Percentiles rank a stretch among this genome's conserved stretches.
These are phyloP conservation scores for Nakazawaea siamensis DNA, from an alignment of 805 yeast species.

Conservation along the genomic window DNA sequence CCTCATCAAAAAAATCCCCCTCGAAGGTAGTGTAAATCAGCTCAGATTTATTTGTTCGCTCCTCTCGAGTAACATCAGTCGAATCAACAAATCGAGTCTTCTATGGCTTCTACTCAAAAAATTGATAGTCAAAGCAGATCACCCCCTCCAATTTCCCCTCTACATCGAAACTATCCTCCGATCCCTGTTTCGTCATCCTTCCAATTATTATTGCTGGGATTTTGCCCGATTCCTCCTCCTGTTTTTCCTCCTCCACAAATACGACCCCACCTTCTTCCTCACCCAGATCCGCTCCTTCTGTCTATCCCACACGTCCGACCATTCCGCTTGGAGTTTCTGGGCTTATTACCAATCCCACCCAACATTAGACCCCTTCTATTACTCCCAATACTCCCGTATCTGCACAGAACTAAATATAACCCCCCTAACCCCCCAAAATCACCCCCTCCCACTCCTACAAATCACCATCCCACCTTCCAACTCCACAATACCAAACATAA, in stretches of 20 bases:
- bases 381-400: background rate
- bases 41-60: background rate
- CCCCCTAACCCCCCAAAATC: too few relatives aligned
- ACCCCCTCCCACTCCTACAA: too few relatives aligned
- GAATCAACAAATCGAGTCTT: constrained; percentile 7
- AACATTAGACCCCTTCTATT: background rate
- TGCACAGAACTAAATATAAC: background rate
- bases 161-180: constrained; percentile 16
- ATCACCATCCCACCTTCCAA: background rate
- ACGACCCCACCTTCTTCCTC: background rate
- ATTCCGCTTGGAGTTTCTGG: constrained; percentile 1
- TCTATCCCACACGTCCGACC: background rate
- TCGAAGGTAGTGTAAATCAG: background rate
- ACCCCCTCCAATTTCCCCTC: background rate
- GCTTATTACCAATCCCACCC: background rate
- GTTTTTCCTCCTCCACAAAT: too few relatives aligned
- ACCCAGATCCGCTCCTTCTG: background rate
- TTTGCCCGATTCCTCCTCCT: constrained; percentile 24
- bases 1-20: constrained; percentile 14
- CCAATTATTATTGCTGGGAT: constrained; percentile 42
- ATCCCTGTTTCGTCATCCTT: constrained; percentile 32
- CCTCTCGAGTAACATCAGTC: constrained; percentile 1
- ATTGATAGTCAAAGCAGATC: background rate
- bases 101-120: constrained; percentile 1
- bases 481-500: background rate